A percentile compares a stretch with the other conserved stretches of the same genome.
phyloP scores from a whole-genome alignment of 2,329 filamentous ascomycete genomes.

The Sporothrix brasiliensis region DNA sequence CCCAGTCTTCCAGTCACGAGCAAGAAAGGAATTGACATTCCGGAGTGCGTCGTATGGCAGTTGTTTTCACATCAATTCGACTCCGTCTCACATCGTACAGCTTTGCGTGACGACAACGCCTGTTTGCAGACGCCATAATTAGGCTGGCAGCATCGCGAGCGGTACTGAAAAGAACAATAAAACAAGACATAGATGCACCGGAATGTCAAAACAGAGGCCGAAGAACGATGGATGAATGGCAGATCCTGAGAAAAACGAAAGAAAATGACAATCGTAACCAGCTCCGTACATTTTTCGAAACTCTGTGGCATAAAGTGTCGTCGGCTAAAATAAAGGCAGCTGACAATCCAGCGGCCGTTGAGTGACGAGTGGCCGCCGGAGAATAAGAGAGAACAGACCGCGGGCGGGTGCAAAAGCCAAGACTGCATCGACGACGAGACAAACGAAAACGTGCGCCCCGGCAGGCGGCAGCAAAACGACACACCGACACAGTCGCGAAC shows the following conservation, averaged over 20 bases:
- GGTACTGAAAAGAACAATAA: not conserved
- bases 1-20: slow-evolving; percentile 1
- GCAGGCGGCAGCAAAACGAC: slow-evolving; percentile 8
- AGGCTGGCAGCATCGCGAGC: too few relatives aligned
- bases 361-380: not conserved
- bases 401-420: not conserved
- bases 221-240: not conserved
- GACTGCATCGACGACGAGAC: slow-evolving; percentile 16
- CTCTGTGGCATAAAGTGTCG: too few relatives aligned
- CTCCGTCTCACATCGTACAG: not conserved
- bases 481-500: not conserved
- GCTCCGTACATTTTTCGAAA: too few relatives aligned
- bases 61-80: not conserved
- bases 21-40: not conserved
- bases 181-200: not conserved
- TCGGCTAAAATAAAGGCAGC: not conserved
- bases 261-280: not conserved
- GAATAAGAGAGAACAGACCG: not conserved
- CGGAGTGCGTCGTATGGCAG: not conserved
- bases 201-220: not conserved
- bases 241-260: slow-evolving; percentile 7
- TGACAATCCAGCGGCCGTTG: not conserved
- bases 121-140: not conserved
- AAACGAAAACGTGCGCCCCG: slow-evolving; percentile 11
- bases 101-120: slow-evolving; percentile 6